These are phyloP conservation scores for Bruguiera parviflora DNA, from an alignment of 345 rosid genomes.

Conservation along the genomic window DNA sequence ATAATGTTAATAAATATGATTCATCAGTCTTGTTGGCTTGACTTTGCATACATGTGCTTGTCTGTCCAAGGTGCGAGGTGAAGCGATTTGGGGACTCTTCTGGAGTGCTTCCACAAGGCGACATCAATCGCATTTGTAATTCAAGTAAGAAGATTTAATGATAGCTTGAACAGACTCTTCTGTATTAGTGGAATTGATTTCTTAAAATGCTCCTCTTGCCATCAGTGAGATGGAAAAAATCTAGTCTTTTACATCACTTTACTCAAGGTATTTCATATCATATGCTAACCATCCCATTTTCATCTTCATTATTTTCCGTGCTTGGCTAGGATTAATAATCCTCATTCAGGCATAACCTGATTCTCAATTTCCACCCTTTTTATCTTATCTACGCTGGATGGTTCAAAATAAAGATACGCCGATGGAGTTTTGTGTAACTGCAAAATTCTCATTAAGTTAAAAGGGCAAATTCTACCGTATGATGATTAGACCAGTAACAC, in stretches of 20 bases:
- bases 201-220: not conserved
- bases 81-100: constrained; percentile 85
- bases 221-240: not conserved
- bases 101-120: constrained; percentile 71
- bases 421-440: too few relatives aligned
- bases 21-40: constrained; percentile 39
- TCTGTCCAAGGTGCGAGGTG: constrained; percentile 80
- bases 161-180: not conserved
- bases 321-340: not conserved
- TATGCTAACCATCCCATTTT: too few relatives aligned
- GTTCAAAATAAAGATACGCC: too few relatives aligned
- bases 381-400: not conserved
- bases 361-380: not conserved
- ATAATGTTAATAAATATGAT: not conserved
- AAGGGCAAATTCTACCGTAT: too few relatives aligned
- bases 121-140: constrained; percentile 74
- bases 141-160: constrained; percentile 47
- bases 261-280: not conserved
- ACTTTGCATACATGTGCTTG: constrained; percentile 77
- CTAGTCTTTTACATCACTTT: not conserved
- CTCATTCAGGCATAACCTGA: not conserved
- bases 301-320: not conserved
- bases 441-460: too few relatives aligned
- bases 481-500: too few relatives aligned
- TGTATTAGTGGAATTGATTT: not conserved